A percentile compares a stretch with the other conserved stretches of the same genome.
phyloP scores from a whole-genome alignment of 2,329 filamentous ascomycete genomes.

The Cladosporium sp. region DNA sequence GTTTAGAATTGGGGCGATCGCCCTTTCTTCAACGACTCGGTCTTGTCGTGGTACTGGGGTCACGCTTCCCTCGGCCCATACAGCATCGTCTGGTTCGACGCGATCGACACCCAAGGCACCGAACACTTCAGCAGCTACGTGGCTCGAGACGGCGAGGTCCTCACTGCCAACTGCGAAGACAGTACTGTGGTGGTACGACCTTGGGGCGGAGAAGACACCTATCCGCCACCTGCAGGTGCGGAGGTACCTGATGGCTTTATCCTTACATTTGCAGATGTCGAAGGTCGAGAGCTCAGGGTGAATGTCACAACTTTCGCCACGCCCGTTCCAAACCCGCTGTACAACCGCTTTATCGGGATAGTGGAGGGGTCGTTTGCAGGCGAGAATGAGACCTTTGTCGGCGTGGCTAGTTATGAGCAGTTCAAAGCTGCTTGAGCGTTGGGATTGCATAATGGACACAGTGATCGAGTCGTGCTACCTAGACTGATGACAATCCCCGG shows the following conservation, averaged over 20 bases:
- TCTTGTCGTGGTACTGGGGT: conserved; percentile 43
- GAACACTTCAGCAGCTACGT: conserved; percentile 14
- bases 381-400: background rate
- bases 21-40: conserved; percentile 33
- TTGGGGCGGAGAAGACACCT: conserved; percentile 9
- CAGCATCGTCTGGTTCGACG: conserved; percentile 48
- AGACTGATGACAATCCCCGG: too few species aligned
- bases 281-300: conserved; percentile 14
- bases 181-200: conserved; percentile 9
- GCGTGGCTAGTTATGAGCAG: background rate
- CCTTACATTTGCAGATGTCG: conserved; percentile 15
- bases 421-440: background rate
- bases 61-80: conserved; percentile 45
- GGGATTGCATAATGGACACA: background rate
- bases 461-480: too few species aligned
- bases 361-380: background rate
- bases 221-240: conserved; percentile 1
- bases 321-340: background rate
- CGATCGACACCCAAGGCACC: background rate
- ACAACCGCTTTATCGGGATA: background rate
- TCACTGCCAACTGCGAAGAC: background rate
- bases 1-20: conserved; percentile 44
- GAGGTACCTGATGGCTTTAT: conserved; percentile 10
- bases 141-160: conserved; percentile 4
- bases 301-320: conserved; percentile 5